Evolutionary conservation across 495 filamentous ascomycete genomes (phyloP), one percentile per base, ranked within the genome.

Genomic region (Pseudevernia furfuracea): DNA sequence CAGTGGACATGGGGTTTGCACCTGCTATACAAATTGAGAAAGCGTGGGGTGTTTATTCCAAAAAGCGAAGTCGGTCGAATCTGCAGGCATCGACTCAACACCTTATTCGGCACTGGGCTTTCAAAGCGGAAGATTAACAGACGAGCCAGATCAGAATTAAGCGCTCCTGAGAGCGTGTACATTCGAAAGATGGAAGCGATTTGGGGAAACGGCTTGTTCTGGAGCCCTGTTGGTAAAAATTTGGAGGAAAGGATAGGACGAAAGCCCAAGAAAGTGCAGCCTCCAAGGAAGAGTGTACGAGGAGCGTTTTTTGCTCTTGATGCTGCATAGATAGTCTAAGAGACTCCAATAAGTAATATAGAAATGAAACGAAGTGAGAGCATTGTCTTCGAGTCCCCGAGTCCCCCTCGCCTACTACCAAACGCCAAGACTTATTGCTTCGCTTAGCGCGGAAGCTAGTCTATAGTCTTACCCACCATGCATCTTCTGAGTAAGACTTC

Each of bases 1-100:
- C 71, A 69, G 7, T 84, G 75, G 80, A 75, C 78, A 0, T 77
- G 80, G 30, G 85, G 85, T 1, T 65, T 86, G 3, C 34, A 69
- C 0, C 74, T 87, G n/a, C 76, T 87, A 11, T 75, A 75, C 39
- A 72, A 78, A 41, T 70, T 87, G 14, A 68, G 76, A 53, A 38
- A 72, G n/a, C 64, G 69, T 48, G 82, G 81, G n/a, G 73, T 85
- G 9, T 59, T 66, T n/a, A 73, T 87, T 37, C 56, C 72, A 12
- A 61, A 57, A 28, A 38, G 57, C 3, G 60, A 61, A 23, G 76
- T 87, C 17, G 68, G 74, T 11, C 71, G 70, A 12, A 80, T 78
- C 2, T 78, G 82, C 66, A 71, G 72, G 15, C 67, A 74, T n/a
- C 82, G 84, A 19, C 71, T 87, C 38, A 69, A 73, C 32, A 75